Evolutionary conservation across 495 filamentous ascomycete species (phyloP).

Genomic region (Pyrenula aspistea): DNA sequence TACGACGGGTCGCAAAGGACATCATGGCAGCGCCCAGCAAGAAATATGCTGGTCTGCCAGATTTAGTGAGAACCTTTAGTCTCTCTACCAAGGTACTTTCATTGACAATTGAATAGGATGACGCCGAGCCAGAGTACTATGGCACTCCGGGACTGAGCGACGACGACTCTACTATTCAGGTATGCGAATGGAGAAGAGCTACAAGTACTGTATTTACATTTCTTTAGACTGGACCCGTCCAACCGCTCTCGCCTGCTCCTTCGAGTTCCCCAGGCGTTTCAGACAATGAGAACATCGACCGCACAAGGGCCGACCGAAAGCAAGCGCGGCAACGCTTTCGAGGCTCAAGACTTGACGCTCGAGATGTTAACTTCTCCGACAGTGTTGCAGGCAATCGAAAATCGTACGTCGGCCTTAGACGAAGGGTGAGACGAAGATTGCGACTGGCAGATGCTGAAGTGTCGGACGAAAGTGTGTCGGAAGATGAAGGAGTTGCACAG

Average conservation of each 20-base stretch:
- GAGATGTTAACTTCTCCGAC: constrained; percentile 72
- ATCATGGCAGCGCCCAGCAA: constrained; percentile 25
- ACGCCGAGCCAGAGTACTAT: constrained; percentile 86
- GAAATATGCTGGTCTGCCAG: constrained; percentile 79
- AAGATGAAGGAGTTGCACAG: constrained; percentile 52
- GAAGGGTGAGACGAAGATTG: constrained; percentile 42
- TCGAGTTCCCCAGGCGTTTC: constrained; percentile 37
- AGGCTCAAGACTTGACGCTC: constrained; percentile 59
- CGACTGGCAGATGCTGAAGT: constrained; percentile 42
- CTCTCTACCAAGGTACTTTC: neutral
- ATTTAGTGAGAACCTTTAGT: constrained; percentile 47
- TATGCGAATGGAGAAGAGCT: constrained; percentile 23
- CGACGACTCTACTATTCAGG: constrained; percentile 72
- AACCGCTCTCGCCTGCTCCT: constrained; percentile 43
- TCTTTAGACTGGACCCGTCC: constrained; percentile 47
- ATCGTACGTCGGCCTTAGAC: constrained; percentile 63
- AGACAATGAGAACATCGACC: constrained; percentile 54
- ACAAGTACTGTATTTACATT: constrained; percentile 1
- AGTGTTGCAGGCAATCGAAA: constrained; percentile 64
- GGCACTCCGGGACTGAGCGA: constrained; percentile 87
- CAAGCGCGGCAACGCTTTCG: constrained; percentile 71
- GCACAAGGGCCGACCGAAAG: constrained; percentile 58
- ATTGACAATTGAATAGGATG: constrained; percentile 34
- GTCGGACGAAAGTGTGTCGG: constrained; percentile 55
- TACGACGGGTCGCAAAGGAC: too few species aligned